A percentile compares a stretch with the other conserved stretches of the same genome.
phyloP scores from a whole-genome alignment of 2,329 filamentous ascomycete genomes.

The Colletotrichum sp. region DNA sequence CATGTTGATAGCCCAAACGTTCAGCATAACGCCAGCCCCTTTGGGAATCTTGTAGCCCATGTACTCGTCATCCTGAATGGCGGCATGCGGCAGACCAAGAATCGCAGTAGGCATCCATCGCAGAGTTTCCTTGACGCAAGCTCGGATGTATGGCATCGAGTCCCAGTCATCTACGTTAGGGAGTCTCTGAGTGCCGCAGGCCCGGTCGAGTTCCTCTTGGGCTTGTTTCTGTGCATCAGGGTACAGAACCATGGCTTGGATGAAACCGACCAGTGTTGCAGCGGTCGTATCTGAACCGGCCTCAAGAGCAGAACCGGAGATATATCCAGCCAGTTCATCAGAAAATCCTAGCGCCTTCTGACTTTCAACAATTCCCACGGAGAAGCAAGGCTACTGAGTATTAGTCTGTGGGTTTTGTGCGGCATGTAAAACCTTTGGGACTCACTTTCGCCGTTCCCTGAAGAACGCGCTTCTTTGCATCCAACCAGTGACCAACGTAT shows the following conservation, averaged over 20 bases:
- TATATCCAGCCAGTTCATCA: slow-evolving; percentile 36
- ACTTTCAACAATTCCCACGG: slow-evolving; percentile 25
- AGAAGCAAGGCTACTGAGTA: slow-evolving; percentile 29
- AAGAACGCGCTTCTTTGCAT: slow-evolving; percentile 17
- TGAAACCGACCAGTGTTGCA: slow-evolving; percentile 43
- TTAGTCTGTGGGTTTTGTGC: background rate
- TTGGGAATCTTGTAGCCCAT: slow-evolving; percentile 18
- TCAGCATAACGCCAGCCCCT: slow-evolving; percentile 23
- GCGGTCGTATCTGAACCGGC: slow-evolving; percentile 49
- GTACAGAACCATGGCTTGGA: slow-evolving; percentile 50
- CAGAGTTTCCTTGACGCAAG: slow-evolving; percentile 48
- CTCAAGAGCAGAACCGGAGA: slow-evolving; percentile 39
- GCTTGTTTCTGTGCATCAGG: slow-evolving; percentile 45
- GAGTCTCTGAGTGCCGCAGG: slow-evolving; percentile 45
- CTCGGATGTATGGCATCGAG: slow-evolving; percentile 51
- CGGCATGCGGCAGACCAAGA: slow-evolving; percentile 40
- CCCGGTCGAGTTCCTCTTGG: slow-evolving; percentile 44
- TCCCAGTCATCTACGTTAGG: slow-evolving; percentile 46
- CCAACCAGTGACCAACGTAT: slow-evolving; percentile 19
- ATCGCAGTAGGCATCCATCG: slow-evolving; percentile 49
- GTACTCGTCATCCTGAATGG: slow-evolving; percentile 27
- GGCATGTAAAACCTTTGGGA: background rate
- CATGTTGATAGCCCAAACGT: slow-evolving; percentile 46
- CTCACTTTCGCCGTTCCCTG: slow-evolving; percentile 17
- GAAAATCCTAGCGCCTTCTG: slow-evolving; percentile 26